Conservation (phyloP, 441 rosid species). For the Arabidopsis hybrid region DNA sequence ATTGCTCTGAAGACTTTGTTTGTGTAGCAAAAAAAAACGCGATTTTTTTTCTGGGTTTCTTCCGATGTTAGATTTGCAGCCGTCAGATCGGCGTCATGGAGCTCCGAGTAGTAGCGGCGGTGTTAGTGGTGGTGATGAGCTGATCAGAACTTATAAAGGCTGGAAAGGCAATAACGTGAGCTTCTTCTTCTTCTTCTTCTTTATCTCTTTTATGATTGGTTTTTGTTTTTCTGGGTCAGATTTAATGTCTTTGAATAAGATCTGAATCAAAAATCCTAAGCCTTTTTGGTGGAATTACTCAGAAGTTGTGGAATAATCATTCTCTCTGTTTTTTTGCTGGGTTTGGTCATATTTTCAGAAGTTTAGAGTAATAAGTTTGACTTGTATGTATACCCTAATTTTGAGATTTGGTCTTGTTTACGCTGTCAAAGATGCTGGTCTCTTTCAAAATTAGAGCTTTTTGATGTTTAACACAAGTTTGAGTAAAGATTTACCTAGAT, state of each 20-base stretch:
- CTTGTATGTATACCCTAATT: constrained; percentile 30
- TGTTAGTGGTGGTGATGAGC: constrained; percentile 47
- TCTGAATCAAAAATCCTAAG: constrained; percentile 29
- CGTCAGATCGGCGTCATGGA: constrained; percentile 54
- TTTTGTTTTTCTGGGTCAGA: constrained; percentile 19
- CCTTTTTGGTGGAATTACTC: not conserved
- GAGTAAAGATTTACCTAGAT: not conserved
- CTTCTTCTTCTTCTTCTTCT: constrained; percentile 13
- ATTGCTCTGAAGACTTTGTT: constrained; percentile 8
- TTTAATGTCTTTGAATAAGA: constrained; percentile 39
- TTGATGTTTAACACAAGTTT: not conserved
- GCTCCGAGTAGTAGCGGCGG: constrained; percentile 52
- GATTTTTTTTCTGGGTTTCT: constrained; percentile 8
- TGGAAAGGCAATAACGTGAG: constrained; percentile 96
- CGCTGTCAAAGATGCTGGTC: not conserved
- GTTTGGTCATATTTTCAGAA: constrained; percentile 20
- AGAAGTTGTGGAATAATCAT: not conserved
- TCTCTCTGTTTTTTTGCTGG: not conserved
- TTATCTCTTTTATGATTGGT: not conserved
- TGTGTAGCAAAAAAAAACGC: not conserved
- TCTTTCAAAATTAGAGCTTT: not conserved
- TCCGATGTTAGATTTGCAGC: constrained; percentile 62
- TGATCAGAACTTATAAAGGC: constrained; percentile 64
- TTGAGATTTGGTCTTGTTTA: not conserved
- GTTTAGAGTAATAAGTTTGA: constrained; percentile 18